These are phyloP conservation scores for Pascua guehoae DNA, from an alignment of 1,284 basidiomycete genomes.

Conservation along the genomic window DNA sequence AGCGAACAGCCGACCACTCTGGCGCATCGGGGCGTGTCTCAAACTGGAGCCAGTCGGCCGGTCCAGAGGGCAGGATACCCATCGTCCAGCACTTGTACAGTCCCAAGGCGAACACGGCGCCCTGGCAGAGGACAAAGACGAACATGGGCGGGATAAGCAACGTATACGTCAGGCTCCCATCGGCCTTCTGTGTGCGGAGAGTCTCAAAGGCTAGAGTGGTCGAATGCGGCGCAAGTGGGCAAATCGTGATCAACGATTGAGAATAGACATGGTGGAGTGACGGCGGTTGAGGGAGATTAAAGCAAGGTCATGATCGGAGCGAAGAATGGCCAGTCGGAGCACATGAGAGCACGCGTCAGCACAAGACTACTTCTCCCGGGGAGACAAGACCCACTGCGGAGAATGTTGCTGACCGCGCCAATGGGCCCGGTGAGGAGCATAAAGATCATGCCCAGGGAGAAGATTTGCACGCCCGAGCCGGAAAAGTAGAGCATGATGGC, in stretches of 20 bases:
- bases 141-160: constrained; percentile 42
- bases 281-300: too few relatives aligned
- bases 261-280: too few relatives aligned
- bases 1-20: constrained; percentile 16
- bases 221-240: too few relatives aligned
- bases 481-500: constrained; percentile 96
- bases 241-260: too few relatives aligned
- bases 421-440: constrained; percentile 80
- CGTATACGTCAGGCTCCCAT: constrained; percentile 28
- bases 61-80: constrained; percentile 80
- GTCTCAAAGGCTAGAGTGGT: constrained; percentile 45
- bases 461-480: constrained; percentile 84
- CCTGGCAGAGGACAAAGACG: constrained; percentile 44
- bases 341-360: not conserved
- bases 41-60: constrained; percentile 87
- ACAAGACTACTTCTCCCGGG: too few relatives aligned
- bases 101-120: constrained; percentile 62
- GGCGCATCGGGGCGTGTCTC: constrained; percentile 59
- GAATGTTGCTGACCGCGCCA: constrained; percentile 70
- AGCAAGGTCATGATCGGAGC: too few relatives aligned
- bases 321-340: not conserved
- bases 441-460: constrained; percentile 87
- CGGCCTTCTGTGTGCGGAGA: constrained; percentile 26
- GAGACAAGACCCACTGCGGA: constrained; percentile 58
- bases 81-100: constrained; percentile 86